These are phyloP conservation scores for Paxillus ammoniavirescens DNA, from an alignment of 768 basidiomycete genomes.

Conservation along the genomic window DNA sequence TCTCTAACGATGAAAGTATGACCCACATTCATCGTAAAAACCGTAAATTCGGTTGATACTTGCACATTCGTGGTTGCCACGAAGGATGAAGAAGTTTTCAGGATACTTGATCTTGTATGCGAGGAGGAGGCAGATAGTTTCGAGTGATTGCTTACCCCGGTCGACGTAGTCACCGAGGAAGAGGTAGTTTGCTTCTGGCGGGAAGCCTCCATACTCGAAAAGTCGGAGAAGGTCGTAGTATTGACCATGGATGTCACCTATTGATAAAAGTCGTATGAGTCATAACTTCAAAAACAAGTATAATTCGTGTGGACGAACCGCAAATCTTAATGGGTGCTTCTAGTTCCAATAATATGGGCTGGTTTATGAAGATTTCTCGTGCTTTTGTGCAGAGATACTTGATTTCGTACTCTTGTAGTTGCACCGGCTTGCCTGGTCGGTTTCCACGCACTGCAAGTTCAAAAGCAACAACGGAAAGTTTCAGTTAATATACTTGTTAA, in stretches of 20 bases:
- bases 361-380: slow-evolving; percentile 98
- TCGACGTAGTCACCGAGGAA: slow-evolving; percentile 99
- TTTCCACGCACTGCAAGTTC: slow-evolving; percentile 83
- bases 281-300: slow-evolving; percentile 11
- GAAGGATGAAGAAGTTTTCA: slow-evolving; percentile 99
- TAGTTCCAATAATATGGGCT: slow-evolving; percentile 95
- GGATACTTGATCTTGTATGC: slow-evolving; percentile 99
- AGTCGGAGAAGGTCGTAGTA: slow-evolving; percentile 98
- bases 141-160: slow-evolving; percentile 97
- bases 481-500: slow-evolving; percentile 17
- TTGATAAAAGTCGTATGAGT: slow-evolving; percentile 21
- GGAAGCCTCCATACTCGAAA: slow-evolving; percentile 99
- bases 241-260: slow-evolving; percentile 99
- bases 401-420: slow-evolving; percentile 98
- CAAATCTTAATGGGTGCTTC: slow-evolving; percentile 99
- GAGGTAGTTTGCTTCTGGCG: slow-evolving; percentile 99
- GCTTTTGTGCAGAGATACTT: slow-evolving; percentile 99
- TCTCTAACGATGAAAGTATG: neutral
- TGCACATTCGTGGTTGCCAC: slow-evolving; percentile 99
- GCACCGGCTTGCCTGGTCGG: slow-evolving; percentile 97
- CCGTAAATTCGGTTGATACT: slow-evolving; percentile 99
- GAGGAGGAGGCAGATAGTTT: slow-evolving; percentile 98
- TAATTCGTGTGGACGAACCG: slow-evolving; percentile 53
- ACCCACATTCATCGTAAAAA: slow-evolving; percentile 99
- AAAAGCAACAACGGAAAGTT: slow-evolving; percentile 20